Evolutionary conservation across 257 asterid species (phyloP).

Genomic region (Coffea eugenioides): DNA sequence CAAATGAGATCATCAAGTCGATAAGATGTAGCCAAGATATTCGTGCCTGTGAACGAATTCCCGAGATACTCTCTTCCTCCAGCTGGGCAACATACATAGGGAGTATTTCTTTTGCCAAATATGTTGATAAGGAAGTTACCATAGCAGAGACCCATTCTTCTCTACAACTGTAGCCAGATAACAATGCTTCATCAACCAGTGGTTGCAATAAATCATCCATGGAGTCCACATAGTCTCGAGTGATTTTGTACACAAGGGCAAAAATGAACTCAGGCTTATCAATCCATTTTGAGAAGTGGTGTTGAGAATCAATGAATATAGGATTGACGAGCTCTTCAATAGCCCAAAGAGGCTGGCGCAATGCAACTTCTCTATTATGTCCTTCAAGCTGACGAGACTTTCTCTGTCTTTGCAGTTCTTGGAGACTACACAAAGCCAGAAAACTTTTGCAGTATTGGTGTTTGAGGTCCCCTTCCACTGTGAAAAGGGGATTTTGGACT

Average conservation of each 20-base stretch:
- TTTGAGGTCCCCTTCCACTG: slow-evolving; percentile 77
- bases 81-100: slow-evolving; percentile 53
- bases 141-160: slow-evolving; percentile 98
- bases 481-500: slow-evolving; percentile 73
- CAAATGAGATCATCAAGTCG: slow-evolving; percentile 82
- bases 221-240: slow-evolving; percentile 88
- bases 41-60: slow-evolving; percentile 52
- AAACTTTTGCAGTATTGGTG: slow-evolving; percentile 78
- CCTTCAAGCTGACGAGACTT: slow-evolving; percentile 83
- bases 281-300: slow-evolving; percentile 85
- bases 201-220: slow-evolving; percentile 96
- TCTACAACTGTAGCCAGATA: slow-evolving; percentile 94
- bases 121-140: slow-evolving; percentile 72
- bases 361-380: slow-evolving; percentile 39
- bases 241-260: slow-evolving; percentile 82
- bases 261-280: slow-evolving; percentile 91
- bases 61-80: slow-evolving; percentile 52
- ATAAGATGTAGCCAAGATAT: slow-evolving; percentile 76
- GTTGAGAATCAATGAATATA: slow-evolving; percentile 69
- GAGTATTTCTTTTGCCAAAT: slow-evolving; percentile 80
- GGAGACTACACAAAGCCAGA: slow-evolving; percentile 83
- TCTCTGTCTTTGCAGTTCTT: slow-evolving; percentile 83
- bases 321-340: slow-evolving; percentile 98
- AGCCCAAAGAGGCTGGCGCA: slow-evolving; percentile 94
- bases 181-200: slow-evolving; percentile 85